These are phyloP conservation scores for Acidomyces sp. DNA, from an alignment of 495 filamentous ascomycete genomes.

Conservation along the genomic window DNA sequence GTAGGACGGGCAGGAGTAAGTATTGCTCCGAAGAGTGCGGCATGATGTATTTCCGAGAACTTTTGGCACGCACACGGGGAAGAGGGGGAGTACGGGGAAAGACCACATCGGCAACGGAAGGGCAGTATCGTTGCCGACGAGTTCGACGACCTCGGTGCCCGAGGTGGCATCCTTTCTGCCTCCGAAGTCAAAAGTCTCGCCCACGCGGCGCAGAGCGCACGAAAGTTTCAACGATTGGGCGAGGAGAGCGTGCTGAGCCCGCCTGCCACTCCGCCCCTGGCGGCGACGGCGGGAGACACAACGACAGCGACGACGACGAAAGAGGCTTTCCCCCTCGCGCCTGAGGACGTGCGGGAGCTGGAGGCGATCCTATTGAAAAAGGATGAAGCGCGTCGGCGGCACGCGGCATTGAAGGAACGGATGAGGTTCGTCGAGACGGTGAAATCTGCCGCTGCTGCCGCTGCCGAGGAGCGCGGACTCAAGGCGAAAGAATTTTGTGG, in stretches of 20 bases:
- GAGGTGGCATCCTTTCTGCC: conserved; percentile 44
- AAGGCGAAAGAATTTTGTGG: conserved; percentile 51
- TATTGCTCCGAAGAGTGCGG: conserved; percentile 59
- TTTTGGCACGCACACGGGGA: conserved; percentile 18
- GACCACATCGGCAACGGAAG: conserved; percentile 12
- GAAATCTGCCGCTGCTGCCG: conserved; percentile 22
- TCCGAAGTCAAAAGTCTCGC: conserved; percentile 45
- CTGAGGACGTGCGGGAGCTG: conserved; percentile 11
- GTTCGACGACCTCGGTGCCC: conserved; percentile 37
- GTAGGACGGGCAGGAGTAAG: conserved; percentile 38
- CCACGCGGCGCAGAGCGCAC: conserved; percentile 34
- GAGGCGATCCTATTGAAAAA: conserved; percentile 21
- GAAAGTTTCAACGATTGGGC: conserved; percentile 46
- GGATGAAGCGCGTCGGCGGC: conserved; percentile 19
- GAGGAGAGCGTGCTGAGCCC: conserved; percentile 34
- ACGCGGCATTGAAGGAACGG: conserved; percentile 28
- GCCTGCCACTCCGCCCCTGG: conserved; percentile 25
- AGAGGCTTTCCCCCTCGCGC: too few species aligned
- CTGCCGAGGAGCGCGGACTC: conserved; percentile 25
- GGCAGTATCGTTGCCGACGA: conserved; percentile 19
- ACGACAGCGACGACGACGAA: conserved; percentile 20
- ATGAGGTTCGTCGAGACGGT: conserved; percentile 28
- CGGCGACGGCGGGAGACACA: conserved; percentile 5
- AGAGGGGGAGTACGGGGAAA: conserved; percentile 6
- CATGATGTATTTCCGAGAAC: conserved; percentile 41